Base-by-base conservation (phyloP, 73 alveolate genomes). In the Effrenium voratum region DNA sequence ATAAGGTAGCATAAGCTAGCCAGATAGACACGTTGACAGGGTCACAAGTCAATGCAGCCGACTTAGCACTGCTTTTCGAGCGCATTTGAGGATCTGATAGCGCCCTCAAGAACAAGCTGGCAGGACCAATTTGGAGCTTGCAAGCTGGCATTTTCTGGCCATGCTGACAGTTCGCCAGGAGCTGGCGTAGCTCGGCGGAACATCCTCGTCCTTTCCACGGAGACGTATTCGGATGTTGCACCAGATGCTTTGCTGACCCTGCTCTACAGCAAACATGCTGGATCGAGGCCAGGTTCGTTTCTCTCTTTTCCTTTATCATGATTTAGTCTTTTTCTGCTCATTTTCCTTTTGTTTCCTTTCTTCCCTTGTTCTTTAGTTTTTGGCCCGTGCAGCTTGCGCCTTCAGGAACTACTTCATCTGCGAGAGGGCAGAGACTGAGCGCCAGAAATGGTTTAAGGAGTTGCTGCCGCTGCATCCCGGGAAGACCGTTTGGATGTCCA, bases 241-340 rank as follows among this genome's bases (percentile, higher is more conserved):
- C 76, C 97, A 3, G 97, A 90, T 50, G 97, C 97, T 76, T 40
- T 90, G 60, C 75, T 90, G 15, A 47, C 87, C 30, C 97, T 90
- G 30, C 57, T 90, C 13, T 90, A 57, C 87, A 45, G 87, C 97
- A 90, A 90, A 46, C 52, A 90, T 47, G 97, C 97, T 1, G 97
- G 97, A 5, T 4, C 73, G n/a, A 90, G 95, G 95, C 49, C 16
- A 15, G 68, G 57, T n/a, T n/a, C n/a, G n/a, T n/a, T n/a, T n/a
- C n/a, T n/a, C n/a, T n/a, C n/a, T n/a, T n/a, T n/a, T n/a, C n/a
- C n/a, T n/a, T n/a, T n/a, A n/a, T n/a, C n/a, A n/a, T n/a, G n/a
- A 72, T 0, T 45, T 36, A 40, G 40, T 5, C 40, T 36, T 36
- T 72, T 72, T 32, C 82, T 10, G 32, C 28, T 34, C 38, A 6